A percentile compares a stretch with the other conserved stretches of the same genome.
phyloP scores from a whole-genome alignment of 352 stramenopile species.

The Phytopythium mirpurense region DNA sequence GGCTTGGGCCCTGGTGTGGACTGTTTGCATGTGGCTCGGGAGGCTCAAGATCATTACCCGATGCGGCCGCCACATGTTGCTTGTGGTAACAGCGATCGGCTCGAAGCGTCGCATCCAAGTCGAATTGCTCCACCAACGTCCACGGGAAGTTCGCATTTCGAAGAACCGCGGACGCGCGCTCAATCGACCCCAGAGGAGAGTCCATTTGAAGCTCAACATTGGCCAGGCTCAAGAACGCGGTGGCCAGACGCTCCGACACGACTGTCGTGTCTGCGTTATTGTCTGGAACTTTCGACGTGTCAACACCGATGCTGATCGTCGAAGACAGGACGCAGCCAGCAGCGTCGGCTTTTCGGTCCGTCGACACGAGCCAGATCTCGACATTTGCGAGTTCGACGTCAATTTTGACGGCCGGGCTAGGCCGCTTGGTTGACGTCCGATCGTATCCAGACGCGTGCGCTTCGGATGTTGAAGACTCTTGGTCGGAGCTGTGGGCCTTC shows the following conservation, averaged over 20 bases:
- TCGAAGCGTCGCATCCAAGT: conserved; percentile 19
- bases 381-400: conserved; percentile 40
- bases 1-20: no score
- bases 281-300: background rate
- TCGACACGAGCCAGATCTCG: conserved; percentile 66
- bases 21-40: background rate
- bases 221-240: conserved; percentile 6
- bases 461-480: background rate
- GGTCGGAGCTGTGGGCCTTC: background rate
- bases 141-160: conserved; percentile 20
- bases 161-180: conserved; percentile 5
- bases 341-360: conserved; percentile 47
- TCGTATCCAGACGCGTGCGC: background rate
- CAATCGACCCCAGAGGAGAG: conserved; percentile 12
- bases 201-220: conserved; percentile 35
- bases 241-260: background rate
- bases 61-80: background rate
- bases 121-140: conserved; percentile 47
- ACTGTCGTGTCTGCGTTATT: background rate
- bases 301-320: conserved; percentile 9
- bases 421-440: conserved; percentile 2
- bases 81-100: conserved; percentile 2
- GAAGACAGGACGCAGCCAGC: conserved; percentile 48
- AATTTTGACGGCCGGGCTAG: conserved; percentile 32
- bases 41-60: background rate